phyloP scores from a whole-genome alignment of 2,329 filamentous ascomycete species.

The Ceratocystis cacaofunesta region DNA sequence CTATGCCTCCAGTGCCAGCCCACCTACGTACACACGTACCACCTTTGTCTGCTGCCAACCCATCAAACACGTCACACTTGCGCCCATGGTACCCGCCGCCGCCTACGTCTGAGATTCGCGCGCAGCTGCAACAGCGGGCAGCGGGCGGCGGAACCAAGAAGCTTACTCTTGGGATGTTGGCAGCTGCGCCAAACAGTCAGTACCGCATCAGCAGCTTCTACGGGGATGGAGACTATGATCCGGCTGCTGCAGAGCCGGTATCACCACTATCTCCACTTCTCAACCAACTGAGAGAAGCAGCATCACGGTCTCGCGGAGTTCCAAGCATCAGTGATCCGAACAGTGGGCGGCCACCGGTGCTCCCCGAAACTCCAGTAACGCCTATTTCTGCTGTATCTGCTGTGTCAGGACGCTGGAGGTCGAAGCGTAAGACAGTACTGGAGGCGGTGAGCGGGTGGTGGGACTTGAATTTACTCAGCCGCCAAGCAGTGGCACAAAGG shows the following conservation, averaged over 20 bases:
- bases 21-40: constrained; percentile 8
- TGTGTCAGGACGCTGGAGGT: constrained; percentile 18
- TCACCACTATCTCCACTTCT: constrained; percentile 21
- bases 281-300: constrained; percentile 14
- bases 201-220: constrained; percentile 12
- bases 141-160: constrained; percentile 5
- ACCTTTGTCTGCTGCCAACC: neutral
- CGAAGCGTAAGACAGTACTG: constrained; percentile 33
- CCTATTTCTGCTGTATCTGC: constrained; percentile 17
- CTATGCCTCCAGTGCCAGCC: constrained; percentile 10
- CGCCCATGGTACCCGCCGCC: constrained; percentile 19
- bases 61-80: neutral
- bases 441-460: constrained; percentile 39
- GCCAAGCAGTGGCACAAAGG: constrained; percentile 8
- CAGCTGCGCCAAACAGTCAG: constrained; percentile 2
- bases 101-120: constrained; percentile 7
- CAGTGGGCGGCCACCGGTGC: constrained; percentile 11
- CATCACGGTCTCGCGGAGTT: neutral
- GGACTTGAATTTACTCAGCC: constrained; percentile 36
- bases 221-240: neutral
- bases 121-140: neutral
- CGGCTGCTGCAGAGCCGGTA: constrained; percentile 18
- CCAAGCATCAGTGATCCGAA: neutral
- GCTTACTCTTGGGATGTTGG: constrained; percentile 14
- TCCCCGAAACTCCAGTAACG: constrained; percentile 15